Evolutionary conservation across 1,139 yeast species (phyloP), one percentile per base, ranked within the genome.

Genomic region (Magnusiomyces suaveolens): DNA sequence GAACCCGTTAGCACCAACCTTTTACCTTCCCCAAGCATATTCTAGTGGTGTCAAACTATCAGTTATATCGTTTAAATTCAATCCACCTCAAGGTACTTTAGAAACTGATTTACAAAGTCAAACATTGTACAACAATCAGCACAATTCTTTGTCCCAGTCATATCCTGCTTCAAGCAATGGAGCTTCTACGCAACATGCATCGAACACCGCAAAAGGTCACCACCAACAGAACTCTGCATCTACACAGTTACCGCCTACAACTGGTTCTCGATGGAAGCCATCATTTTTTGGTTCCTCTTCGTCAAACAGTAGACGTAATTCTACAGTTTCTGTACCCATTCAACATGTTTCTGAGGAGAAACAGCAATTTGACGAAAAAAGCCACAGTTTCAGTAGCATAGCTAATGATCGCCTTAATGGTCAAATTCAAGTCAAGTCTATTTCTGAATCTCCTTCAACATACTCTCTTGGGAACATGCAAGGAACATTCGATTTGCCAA

Each of bases 1-100:
- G 47, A 70, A 70, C 55, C 73, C 73, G 25, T 59, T 70, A 52
- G 69, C 72, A 2, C 72, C 73, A 8, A 64, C 69, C 16, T 60
- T 62, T 41, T 62, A 60, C 38, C 60, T 59, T 26, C 69, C 70
- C 16, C 57, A 63, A 20, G 57, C 65, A 33, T 62, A 61, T 50
- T 62, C 69, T n/a, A 56, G 60, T 25, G 69, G 70, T 12, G 62
- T 62, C 38, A 57, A 62, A 29, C 51, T 66, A 24, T 57, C 65
- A 6, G 52, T 56, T 25, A 50, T 60, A 3, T 48, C 60, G 12
- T 39, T 59, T 20, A 53, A 52, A 26, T 21, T 52, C 14, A 25
- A 16, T 36, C 58, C 58, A 46, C 43, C 55, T n/a, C 56, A 51
- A 25, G 49, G 54, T 24, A 49, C 53, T 23, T 39, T 52, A 16